Evolutionary conservation across 177 flowering plant species (phyloP).

Genomic region (Vitis hybrid): DNA sequence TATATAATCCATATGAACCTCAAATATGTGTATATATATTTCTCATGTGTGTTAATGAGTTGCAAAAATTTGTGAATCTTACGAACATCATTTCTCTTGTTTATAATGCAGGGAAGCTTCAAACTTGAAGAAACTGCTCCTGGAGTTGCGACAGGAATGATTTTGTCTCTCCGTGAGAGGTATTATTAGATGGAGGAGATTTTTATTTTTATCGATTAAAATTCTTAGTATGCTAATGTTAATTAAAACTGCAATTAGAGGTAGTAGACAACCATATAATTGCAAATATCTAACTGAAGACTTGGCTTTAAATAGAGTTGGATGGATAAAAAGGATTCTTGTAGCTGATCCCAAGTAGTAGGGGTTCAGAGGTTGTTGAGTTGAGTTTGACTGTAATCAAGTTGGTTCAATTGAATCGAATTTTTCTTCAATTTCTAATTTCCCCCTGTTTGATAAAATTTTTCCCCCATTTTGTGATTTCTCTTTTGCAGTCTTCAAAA

Average conservation of each 20-base stretch:
- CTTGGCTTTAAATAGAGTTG: no score
- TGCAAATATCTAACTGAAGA: no score
- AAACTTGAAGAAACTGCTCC: constrained; percentile 84
- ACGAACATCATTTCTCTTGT: neutral
- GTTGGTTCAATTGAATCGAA: neutral
- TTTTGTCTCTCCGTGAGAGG: constrained; percentile 94
- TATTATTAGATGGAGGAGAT: constrained; percentile 18
- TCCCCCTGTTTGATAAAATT: neutral
- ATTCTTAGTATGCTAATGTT: neutral
- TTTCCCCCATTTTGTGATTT: neutral
- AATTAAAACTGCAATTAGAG: no score
- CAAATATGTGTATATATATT: no score
- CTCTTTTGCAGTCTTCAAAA: constrained; percentile 67
- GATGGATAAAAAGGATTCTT: no score
- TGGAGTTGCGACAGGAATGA: constrained; percentile 94
- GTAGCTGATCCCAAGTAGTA: no score
- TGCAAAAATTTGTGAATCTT: no score
- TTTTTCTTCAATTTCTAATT: constrained; percentile 7
- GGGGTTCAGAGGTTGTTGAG: no score
- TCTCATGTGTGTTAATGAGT: no score
- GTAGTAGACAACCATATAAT: no score
- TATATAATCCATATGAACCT: no score
- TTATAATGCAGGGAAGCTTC: constrained; percentile 40
- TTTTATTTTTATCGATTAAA: neutral
- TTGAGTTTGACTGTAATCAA: no score